Conservation (phyloP, 768 basidiomycete genomes). For the Daedaleopsis sinensis region DNA sequence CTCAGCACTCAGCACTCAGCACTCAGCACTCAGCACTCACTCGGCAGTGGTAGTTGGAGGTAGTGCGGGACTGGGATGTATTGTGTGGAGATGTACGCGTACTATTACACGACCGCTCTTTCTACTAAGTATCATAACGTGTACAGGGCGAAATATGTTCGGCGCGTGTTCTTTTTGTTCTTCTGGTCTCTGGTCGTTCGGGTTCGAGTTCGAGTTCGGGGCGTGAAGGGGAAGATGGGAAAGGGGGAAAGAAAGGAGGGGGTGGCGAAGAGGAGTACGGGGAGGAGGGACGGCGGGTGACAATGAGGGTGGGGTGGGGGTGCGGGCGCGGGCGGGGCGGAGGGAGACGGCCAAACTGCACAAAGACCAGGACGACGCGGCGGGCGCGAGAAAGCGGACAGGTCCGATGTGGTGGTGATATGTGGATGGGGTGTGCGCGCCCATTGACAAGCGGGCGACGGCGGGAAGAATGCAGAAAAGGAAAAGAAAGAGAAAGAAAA, state of each 20-base stretch:
- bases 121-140: conserved; percentile 29
- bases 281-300: too few species aligned
- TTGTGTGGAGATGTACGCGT: conserved; percentile 31
- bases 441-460: background rate
- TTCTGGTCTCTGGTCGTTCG: conserved; percentile 13
- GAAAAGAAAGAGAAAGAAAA: conserved; percentile 32
- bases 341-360: background rate
- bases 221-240: background rate
- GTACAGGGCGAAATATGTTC: conserved; percentile 13
- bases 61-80: background rate
- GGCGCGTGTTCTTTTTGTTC: background rate
- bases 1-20: too few species aligned
- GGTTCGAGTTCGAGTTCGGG: background rate
- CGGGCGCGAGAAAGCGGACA: background rate
- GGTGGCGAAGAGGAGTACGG: too few species aligned
- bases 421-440: background rate
- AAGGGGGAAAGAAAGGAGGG: background rate
- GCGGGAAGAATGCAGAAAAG: too few species aligned
- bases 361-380: background rate
- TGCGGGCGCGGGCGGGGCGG: background rate
- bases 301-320: background rate
- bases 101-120: conserved; percentile 35
- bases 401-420: background rate
- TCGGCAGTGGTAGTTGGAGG: too few species aligned
- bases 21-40: too few species aligned